Conservation (phyloP, 2,329 filamentous ascomycete species). For the Aspergillus neoniger region DNA sequence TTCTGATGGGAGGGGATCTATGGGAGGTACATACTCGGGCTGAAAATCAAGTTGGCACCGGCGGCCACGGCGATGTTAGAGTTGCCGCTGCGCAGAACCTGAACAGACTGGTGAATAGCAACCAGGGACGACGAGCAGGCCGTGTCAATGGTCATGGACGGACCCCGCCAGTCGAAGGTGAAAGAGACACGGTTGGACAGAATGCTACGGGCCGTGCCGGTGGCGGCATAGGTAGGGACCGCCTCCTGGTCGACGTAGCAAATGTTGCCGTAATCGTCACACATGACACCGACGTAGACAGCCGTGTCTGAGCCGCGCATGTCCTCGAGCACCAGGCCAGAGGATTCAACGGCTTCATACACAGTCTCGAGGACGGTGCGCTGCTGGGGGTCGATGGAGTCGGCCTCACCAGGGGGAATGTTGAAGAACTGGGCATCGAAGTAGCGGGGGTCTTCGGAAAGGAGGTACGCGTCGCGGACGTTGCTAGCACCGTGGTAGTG, state of each 20-base stretch:
- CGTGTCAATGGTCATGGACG: constrained; percentile 43
- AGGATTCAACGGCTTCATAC: constrained; percentile 41
- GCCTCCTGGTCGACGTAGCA: constrained; percentile 17
- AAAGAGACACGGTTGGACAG: constrained; percentile 37
- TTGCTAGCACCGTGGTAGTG: not conserved
- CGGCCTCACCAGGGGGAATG: constrained; percentile 24
- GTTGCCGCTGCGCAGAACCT: not conserved
- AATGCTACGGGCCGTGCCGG: constrained; percentile 30
- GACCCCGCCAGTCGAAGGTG: constrained; percentile 41
- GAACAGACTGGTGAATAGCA: constrained; percentile 24
- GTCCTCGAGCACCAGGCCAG: constrained; percentile 17
- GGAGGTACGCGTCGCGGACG: not conserved
- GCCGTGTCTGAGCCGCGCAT: constrained; percentile 26
- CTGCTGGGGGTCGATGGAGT: constrained; percentile 38
- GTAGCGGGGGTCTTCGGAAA: not conserved
- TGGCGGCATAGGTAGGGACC: constrained; percentile 16
- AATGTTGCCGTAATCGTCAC: constrained; percentile 26
- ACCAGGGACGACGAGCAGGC: constrained; percentile 43
- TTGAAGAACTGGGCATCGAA: constrained; percentile 31
- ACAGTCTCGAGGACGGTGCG: constrained; percentile 36
- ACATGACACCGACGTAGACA: constrained; percentile 23
- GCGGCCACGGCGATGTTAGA: constrained; percentile 22
- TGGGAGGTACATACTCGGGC: constrained; percentile 18
- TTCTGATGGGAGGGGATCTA: too few species aligned
- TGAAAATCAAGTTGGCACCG: constrained; percentile 35